phyloP scores from a whole-genome alignment of 306 rosid species.

The Vigna unguiculata region DNA sequence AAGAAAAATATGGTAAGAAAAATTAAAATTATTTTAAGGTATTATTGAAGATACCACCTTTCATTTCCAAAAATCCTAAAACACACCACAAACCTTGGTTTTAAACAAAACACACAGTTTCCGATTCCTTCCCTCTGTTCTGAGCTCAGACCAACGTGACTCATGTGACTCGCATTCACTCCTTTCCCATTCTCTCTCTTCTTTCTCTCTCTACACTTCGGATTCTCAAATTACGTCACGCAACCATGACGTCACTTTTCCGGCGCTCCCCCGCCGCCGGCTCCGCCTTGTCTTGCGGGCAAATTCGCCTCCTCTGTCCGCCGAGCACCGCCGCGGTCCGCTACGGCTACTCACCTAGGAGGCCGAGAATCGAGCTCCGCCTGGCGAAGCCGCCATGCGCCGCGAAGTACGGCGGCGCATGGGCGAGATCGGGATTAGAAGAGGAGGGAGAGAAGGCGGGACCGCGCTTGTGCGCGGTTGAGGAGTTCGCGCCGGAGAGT shows the following conservation, averaged over 20 bases:
- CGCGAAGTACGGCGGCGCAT: conserved; percentile 46
- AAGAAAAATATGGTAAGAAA: too few relatives aligned
- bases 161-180: not conserved
- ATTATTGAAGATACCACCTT: not conserved
- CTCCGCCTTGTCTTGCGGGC: conserved; percentile 19
- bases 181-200: not conserved
- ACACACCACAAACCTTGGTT: not conserved
- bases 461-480: conserved; percentile 44
- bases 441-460: conserved; percentile 49
- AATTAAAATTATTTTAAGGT: too few relatives aligned
- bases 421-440: conserved; percentile 53
- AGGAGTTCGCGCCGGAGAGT: conserved; percentile 37
- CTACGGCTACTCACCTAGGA: conserved; percentile 1
- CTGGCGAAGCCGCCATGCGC: conserved; percentile 33
- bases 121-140: not conserved
- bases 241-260: conserved; percentile 55
- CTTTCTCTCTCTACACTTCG: not conserved
- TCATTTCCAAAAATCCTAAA: not conserved
- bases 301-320: conserved; percentile 27
- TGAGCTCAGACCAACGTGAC: not conserved
- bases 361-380: conserved; percentile 32
- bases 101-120: not conserved
- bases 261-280: conserved; percentile 49
- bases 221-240: not conserved
- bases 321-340: conserved; percentile 30